phyloP scores from a whole-genome alignment of 2,329 filamentous ascomycete species.

The Epichloe gansuensis region DNA sequence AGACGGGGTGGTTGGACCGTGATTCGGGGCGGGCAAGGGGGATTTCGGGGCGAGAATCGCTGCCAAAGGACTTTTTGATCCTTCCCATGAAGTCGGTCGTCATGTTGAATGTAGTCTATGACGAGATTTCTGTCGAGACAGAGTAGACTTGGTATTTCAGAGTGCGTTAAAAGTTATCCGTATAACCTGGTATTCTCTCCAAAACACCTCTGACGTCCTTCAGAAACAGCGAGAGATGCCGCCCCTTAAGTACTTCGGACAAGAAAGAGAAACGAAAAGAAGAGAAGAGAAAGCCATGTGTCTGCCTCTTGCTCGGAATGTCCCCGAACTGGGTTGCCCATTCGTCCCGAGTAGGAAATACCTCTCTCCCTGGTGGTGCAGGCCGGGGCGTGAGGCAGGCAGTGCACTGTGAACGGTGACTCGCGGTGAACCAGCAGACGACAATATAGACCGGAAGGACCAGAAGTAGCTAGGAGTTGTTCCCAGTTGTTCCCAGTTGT shows the following conservation, averaged over 20 bases:
- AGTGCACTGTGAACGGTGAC: background rate
- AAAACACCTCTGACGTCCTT: background rate
- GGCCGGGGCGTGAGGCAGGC: background rate
- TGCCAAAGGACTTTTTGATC: slow-evolving; percentile 3
- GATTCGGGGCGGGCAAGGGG: slow-evolving; percentile 3
- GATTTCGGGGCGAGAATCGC: slow-evolving; percentile 2
- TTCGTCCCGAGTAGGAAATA: background rate
- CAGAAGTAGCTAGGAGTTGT: background rate
- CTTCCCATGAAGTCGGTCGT: slow-evolving; percentile 2
- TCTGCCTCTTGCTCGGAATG: background rate
- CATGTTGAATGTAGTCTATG: background rate
- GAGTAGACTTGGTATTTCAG: background rate
- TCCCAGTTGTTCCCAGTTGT: too few species aligned
- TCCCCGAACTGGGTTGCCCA: background rate
- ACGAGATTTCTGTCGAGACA: too few species aligned
- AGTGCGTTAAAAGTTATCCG: background rate
- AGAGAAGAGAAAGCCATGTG: background rate
- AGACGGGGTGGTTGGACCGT: slow-evolving; percentile 1
- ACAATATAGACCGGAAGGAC: background rate
- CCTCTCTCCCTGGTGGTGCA: background rate
- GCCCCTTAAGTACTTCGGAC: background rate
- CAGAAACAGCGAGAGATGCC: background rate
- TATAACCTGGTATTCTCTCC: background rate
- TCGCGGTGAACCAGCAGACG: background rate
- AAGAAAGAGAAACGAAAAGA: background rate